Evolutionary conservation across 2,329 filamentous ascomycete genomes (phyloP), one percentile per base, ranked within the genome.

Genomic region (Sporothrix dimorphospora): DNA sequence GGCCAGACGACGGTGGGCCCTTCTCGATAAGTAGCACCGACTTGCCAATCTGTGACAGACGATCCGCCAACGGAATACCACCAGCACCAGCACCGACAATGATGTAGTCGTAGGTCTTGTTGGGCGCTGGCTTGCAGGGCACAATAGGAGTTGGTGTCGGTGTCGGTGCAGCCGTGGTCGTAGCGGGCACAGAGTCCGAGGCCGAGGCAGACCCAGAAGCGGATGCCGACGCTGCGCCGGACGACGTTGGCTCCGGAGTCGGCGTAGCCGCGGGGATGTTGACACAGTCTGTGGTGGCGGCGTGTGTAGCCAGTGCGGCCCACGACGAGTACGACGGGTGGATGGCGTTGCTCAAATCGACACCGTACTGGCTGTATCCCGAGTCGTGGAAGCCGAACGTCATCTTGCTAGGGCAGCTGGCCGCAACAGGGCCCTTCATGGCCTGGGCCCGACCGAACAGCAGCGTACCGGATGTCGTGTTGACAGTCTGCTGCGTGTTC

Each of bases 21-120:
- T 88, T 87, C 78, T 90, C 88, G 49, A 90, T 85, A 14, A 92
- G 84, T 9, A 92, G 81, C 5, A 92, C 90, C 34, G 84, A 90
- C 74, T 90, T 86, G 72, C 90, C 89, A 68, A 87, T 84, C 78
- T 90, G 88, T 40, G 88, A 89, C 34, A 92, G 85, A 77, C 86
- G 86, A 79, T 90, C 88, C 0, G 89, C 88, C 53, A 91, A 84
- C 65, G 83, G 81, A 51, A 91, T 85, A 68, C 89, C 89, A 68
- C 85, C 88, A 6, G 89, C 87, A 74, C 89, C 89, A 24, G 82
- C 86, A 4, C 89, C 89, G 38, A 90, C 84, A 38, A 91, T 83
- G 68, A 91, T 88, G 80, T 91, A 91, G 78, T 91, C 89, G 76
- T 86, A 90, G 0, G 69, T 70, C 55, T 63, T 55, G 45, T 70